Evolutionary conservation across 305 asterid species (phyloP).

Genomic region (Solanum chacoense): DNA sequence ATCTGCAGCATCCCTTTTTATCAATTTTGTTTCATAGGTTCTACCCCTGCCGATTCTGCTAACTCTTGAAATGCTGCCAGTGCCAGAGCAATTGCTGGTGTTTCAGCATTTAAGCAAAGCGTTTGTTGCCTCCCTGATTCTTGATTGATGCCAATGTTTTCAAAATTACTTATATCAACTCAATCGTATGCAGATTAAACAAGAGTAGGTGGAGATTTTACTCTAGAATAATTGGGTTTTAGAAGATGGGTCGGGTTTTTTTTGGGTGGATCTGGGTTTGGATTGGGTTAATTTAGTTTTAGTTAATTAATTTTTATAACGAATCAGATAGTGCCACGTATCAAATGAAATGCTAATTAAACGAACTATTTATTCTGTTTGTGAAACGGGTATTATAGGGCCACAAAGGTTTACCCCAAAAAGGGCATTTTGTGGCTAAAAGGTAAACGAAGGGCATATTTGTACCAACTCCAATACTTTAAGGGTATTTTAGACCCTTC

Average conservation of each 20-base stretch:
- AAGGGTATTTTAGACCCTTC: too few species aligned
- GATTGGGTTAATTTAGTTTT: too few species aligned
- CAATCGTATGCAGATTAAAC: neutral
- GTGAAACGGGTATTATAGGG: too few species aligned
- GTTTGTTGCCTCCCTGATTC: constrained; percentile 29
- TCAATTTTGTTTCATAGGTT: neutral
- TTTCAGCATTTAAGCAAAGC: constrained; percentile 35
- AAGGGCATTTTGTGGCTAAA: too few species aligned
- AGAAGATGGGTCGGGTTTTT: neutral
- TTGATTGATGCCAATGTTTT: constrained; percentile 39
- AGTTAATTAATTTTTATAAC: too few species aligned
- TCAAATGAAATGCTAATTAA: too few species aligned
- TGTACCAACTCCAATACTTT: too few species aligned
- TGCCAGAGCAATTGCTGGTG: constrained; percentile 24
- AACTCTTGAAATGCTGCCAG: constrained; percentile 30
- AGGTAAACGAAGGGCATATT: too few species aligned
- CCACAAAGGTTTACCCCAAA: too few species aligned
- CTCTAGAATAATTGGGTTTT: neutral
- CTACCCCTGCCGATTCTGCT: constrained; percentile 8
- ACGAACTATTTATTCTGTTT: too few species aligned
- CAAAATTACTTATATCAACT: neutral
- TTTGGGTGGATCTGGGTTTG: neutral
- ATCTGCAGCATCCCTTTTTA: neutral
- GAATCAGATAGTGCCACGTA: too few species aligned
- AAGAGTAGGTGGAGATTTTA: too few species aligned